A percentile compares a stretch with the other conserved stretches of the same genome.
phyloP scores from a whole-genome alignment of 495 filamentous ascomycete species.

The Amorphotheca resinae region DNA sequence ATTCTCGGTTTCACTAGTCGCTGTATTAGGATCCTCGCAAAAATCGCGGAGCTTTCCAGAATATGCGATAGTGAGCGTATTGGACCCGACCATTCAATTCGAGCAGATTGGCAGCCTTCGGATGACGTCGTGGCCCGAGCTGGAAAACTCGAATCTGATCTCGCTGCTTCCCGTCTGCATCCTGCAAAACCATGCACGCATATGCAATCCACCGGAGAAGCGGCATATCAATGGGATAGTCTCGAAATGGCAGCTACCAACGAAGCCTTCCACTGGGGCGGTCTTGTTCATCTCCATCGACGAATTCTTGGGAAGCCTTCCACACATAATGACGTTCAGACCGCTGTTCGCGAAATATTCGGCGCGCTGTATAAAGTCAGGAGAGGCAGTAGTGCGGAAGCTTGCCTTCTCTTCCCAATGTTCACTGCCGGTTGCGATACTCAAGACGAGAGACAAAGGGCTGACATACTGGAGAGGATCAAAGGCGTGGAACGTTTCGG shows the following conservation, averaged over 20 bases:
- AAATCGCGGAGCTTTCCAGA: slow-evolving; percentile 60
- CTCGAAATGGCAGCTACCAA: slow-evolving; percentile 68
- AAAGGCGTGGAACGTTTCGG: slow-evolving; percentile 59
- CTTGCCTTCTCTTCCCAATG: slow-evolving; percentile 68
- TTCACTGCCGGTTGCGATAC: slow-evolving; percentile 79
- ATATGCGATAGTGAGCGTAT: slow-evolving; percentile 59
- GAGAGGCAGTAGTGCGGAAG: slow-evolving; percentile 57
- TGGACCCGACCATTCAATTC: slow-evolving; percentile 39
- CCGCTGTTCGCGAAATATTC: slow-evolving; percentile 51
- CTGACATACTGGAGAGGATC: slow-evolving; percentile 54
- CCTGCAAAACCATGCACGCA: slow-evolving; percentile 32
- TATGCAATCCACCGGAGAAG: slow-evolving; percentile 33
- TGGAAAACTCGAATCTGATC: slow-evolving; percentile 40
- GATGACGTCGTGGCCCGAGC: slow-evolving; percentile 40
- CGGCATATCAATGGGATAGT: slow-evolving; percentile 37
- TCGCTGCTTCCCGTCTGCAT: slow-evolving; percentile 28
- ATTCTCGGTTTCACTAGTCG: slow-evolving; percentile 65
- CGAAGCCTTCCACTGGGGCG: slow-evolving; percentile 69
- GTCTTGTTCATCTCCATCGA: slow-evolving; percentile 62
- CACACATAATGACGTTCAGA: slow-evolving; percentile 44
- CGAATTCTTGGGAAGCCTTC: slow-evolving; percentile 52
- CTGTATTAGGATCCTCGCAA: slow-evolving; percentile 58
- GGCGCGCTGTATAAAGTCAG: slow-evolving; percentile 48
- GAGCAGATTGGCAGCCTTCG: slow-evolving; percentile 46
- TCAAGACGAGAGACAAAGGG: slow-evolving; percentile 37